Conservation (phyloP, 2,329 filamentous ascomycete genomes). For the Dothidotthia symphoricarpi region DNA sequence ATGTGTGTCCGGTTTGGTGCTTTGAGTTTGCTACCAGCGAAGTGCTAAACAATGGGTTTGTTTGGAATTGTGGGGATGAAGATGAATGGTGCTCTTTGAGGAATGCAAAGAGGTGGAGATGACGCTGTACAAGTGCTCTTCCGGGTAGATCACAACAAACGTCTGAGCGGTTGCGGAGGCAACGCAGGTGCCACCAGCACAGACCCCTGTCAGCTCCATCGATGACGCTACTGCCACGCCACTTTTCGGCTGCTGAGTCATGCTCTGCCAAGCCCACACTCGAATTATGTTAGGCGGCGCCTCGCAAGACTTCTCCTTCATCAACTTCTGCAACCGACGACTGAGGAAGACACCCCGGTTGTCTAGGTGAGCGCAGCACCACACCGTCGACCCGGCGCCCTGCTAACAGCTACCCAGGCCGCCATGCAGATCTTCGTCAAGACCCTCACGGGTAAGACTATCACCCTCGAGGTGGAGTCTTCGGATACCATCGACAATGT, state of each 20-base stretch:
- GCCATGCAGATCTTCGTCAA: slow-evolving; percentile 56
- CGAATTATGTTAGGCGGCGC: slow-evolving; percentile 8
- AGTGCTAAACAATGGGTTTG: slow-evolving; percentile 16
- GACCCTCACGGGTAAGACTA: slow-evolving; percentile 96
- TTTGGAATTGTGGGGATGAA: slow-evolving; percentile 22
- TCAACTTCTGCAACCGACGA: slow-evolving; percentile 47
- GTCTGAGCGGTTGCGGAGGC: slow-evolving; percentile 26
- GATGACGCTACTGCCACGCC: slow-evolving; percentile 2
- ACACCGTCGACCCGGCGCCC: not conserved
- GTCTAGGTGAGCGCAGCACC: slow-evolving; percentile 52
- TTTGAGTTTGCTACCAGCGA: slow-evolving; percentile 7
- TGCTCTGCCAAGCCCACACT: slow-evolving; percentile 19
- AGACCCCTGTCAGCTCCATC: not conserved
- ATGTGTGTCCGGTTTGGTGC: slow-evolving; percentile 7
- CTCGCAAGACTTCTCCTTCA: slow-evolving; percentile 16
- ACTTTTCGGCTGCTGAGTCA: slow-evolving; percentile 15
- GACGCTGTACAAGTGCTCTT: slow-evolving; percentile 27
- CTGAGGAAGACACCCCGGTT: slow-evolving; percentile 60
- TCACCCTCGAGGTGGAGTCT: slow-evolving; percentile 99
- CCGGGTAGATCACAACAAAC: slow-evolving; percentile 28
- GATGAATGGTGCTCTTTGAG: slow-evolving; percentile 23
- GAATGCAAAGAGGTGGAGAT: slow-evolving; percentile 27
- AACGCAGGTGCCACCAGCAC: slow-evolving; percentile 18
- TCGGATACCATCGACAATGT: slow-evolving; percentile 99
- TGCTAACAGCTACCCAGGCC: slow-evolving; percentile 32